Evolutionary conservation across 2,329 filamentous ascomycete genomes (phyloP), one percentile per base, ranked within the genome.

Genomic region (Mollisia scopiformis): DNA sequence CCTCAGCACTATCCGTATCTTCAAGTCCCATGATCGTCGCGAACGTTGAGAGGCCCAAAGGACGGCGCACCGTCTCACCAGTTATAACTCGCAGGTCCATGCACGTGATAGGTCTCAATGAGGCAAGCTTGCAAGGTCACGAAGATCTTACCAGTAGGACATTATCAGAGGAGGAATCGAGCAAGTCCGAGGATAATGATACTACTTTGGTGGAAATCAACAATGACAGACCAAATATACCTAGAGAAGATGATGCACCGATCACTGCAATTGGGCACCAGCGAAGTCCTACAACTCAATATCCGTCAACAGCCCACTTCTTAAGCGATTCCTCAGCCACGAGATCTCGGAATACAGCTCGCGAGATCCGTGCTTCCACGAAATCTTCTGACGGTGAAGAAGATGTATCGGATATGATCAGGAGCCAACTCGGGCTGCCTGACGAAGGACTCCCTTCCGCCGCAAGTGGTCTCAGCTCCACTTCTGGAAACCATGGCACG

Each of bases 341-440:
- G 13, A 16, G 33, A 11, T 37, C 11, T 37, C 33, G 11, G n/a
- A 37, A 14, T 3, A 13, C n/a, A 16, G 5, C 11, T 10, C 43
- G 23, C 25, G 43, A 27, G 8, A 47, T 47, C 7, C 43, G 23
- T 19, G 43, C 25, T 16, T 47, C 43, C 10, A 25, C 14, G 16
- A 25, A 51, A 23, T 23, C 55, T 6, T 57, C 55, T 16, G 31
- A 27, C 10, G 55, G 39, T 30, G 55, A 51, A 37, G 49, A n/a
- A 39, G 43, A 19, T 30, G 43, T 50, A 14, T 16, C 31, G 4
- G 46, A 13, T 23, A 50, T 50, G 21, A 39, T 50, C 21, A 30
- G 28, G 6, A 51, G 25, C 21, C 51, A 46, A 13, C 31, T 51
- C 10, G 31, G 21, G 21, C 33, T 50, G 1, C 43, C 23, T 16